Base-by-base conservation (phyloP, 306 rosid genomes). In the Cyclanthera cordifolia region DNA sequence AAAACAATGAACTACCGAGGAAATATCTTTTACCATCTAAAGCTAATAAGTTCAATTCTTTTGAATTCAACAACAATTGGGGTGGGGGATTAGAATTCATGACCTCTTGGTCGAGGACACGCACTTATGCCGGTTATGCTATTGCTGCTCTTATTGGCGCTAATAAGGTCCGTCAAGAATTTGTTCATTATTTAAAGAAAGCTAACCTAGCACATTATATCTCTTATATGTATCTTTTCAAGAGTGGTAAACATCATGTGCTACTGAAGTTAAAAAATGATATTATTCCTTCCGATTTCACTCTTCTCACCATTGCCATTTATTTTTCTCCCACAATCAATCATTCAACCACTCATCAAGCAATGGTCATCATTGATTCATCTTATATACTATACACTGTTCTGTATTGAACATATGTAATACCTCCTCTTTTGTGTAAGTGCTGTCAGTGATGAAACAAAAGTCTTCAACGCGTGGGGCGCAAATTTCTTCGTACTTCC, bases 401-500 rank as follows among this genome's bases (percentile, higher is more conserved):
- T 32, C 47, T 34, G 48, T n/a, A 59, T 59, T 27, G 67, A 14
- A 45, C 45, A 56, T 25, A 43, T 49, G 47, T 17, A 74, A 74
- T 78, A 86, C 93, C 81, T 87, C 85, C 52, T 82, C 84, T 78
- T 75, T 87, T 1, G 82, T 77, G 81, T 80, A 87, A 43, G 85
- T 84, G 75, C 80, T 77, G 79, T 80, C 89, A 4, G 93, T 87
- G 75, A 87, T 84, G 80, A 82, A 71, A 52, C 93, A 87, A 74
- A 84, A 81, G 17, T 82, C 89, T 68, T 87, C 89, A 37, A 82
- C 78, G 1, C 75, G 84, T 2, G 87, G 93, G 9, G 89, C 84
- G 75, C 81, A 82, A 52, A 82, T 78, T 77, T 84, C 93, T 84
- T 87, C 93, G 13, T 78, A 82, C 64, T 87, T 87, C 81, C 93